Conservation (phyloP, 106 monocot genomes). For the Dendrobium catenatum region DNA sequence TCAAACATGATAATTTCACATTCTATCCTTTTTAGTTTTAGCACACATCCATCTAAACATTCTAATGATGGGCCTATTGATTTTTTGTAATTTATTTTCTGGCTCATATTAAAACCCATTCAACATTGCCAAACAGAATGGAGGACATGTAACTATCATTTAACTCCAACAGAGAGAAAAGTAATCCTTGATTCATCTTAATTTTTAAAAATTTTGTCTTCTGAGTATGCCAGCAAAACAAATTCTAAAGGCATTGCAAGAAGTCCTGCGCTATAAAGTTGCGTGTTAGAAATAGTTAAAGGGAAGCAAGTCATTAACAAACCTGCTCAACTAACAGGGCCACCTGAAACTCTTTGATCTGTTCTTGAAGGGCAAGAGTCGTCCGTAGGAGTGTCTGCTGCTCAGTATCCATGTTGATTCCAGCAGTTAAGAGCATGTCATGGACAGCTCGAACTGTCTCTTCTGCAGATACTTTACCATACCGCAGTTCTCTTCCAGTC, state of each 20-base stretch:
- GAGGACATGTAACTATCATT: background rate
- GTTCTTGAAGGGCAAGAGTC: slow-evolving; percentile 76
- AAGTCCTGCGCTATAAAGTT: background rate
- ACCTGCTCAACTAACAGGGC: slow-evolving; percentile 95
- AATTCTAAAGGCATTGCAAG: background rate
- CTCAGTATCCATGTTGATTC: slow-evolving; percentile 70
- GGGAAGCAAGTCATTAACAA: slow-evolving; percentile 11
- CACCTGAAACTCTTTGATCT: slow-evolving; percentile 75
- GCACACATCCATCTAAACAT: background rate
- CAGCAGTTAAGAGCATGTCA: slow-evolving; percentile 88
- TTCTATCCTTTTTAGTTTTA: background rate
- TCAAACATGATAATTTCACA: background rate
- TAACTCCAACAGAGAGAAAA: background rate
- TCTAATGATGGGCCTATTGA: background rate
- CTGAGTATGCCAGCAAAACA: background rate
- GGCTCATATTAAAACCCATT: background rate
- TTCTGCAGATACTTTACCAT: slow-evolving; percentile 68
- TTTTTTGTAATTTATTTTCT: background rate
- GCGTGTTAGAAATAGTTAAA: background rate
- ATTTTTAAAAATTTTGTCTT: background rate
- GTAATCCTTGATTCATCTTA: background rate
- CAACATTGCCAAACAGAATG: background rate
- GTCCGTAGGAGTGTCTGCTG: slow-evolving; percentile 71
- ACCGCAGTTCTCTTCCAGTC: slow-evolving; percentile 34
- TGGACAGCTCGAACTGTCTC: slow-evolving; percentile 88